Base-by-base conservation (phyloP, 768 basidiomycete genomes). In the Lentinus tigrinus region DNA sequence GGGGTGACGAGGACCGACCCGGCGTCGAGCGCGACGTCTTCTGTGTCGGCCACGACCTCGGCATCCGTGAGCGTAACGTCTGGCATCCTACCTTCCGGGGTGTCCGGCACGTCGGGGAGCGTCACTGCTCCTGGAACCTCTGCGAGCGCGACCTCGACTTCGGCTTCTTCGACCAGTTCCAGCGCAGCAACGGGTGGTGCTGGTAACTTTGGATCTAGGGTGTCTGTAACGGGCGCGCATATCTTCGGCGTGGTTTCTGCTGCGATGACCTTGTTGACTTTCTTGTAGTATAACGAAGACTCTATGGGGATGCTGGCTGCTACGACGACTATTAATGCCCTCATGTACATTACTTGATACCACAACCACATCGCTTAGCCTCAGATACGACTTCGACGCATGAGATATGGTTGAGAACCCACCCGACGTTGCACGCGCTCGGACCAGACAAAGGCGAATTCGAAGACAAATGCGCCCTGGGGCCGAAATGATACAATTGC, bases 401-500 rank as follows among this genome's bases (percentile, higher is more conserved):
- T 31, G 31, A 31, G 31, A 31, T 31, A 31, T 31, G 31, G 7
- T 7, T 31, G 11, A 31, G 31, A 31, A 7, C 7, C 6, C 6
- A 31, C 31, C 6, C 1, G 11, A 31, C 31, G 7, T 31, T n/a
- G n/a, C n/a, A n/a, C n/a, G n/a, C n/a, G n/a, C n/a, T 31, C 31
- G 7, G 31, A 31, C 6, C 31, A 11, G 11, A 31, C 31, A 6
- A 31, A 31, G 31, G 11, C 31, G 11, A 31, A 31, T 7, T 31
- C 31, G 31, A 31, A 31, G 31, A 31, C 31, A 31, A n/a, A 31
- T 11, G 31, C 47, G 47, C 21, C n/a, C 34, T n/a, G n/a, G 27
- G 21, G 21, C 28, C 27, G n/a, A 49, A 49, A 47, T 47, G 47
- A 47, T 49, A 49, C 47, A 49, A 49, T 46, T 46, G 23, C 43